phyloP scores from a whole-genome alignment of 495 filamentous ascomycete species.

The Penicillium silybi region DNA sequence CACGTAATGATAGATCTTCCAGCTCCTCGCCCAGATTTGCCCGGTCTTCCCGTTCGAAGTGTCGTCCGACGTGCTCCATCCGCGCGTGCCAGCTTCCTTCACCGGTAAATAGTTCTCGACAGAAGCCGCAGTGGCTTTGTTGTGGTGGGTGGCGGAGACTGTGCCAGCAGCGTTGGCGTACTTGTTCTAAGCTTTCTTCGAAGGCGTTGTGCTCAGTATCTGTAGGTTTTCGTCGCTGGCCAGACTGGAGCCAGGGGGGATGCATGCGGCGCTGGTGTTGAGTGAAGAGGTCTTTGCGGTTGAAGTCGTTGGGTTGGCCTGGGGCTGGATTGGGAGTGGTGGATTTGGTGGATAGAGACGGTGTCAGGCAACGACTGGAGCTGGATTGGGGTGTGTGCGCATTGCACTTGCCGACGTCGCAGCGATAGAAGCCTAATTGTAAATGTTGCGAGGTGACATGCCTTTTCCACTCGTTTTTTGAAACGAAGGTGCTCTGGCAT shows the following conservation, averaged over 20 bases:
- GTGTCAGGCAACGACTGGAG: background rate
- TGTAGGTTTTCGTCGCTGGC: slow-evolving; percentile 30
- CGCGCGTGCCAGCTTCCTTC: slow-evolving; percentile 69
- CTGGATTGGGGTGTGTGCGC: slow-evolving; percentile 12
- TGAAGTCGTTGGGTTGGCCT: slow-evolving; percentile 63
- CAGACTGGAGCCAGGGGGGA: slow-evolving; percentile 38
- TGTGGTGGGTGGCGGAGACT: slow-evolving; percentile 58
- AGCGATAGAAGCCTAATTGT: slow-evolving; percentile 73
- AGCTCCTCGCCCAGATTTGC: slow-evolving; percentile 21
- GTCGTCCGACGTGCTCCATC: slow-evolving; percentile 88
- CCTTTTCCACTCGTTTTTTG: slow-evolving; percentile 97
- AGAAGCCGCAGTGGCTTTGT: slow-evolving; percentile 66
- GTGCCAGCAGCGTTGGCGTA: slow-evolving; percentile 52
- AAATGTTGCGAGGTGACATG: slow-evolving; percentile 83
- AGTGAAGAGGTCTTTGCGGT: slow-evolving; percentile 89
- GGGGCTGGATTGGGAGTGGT: background rate
- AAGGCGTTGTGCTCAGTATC: slow-evolving; percentile 33
- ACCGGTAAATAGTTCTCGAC: slow-evolving; percentile 57
- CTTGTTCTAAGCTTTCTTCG: slow-evolving; percentile 27
- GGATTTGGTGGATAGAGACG: slow-evolving; percentile 12
- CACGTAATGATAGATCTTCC: slow-evolving; percentile 45
- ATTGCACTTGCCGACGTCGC: slow-evolving; percentile 63
- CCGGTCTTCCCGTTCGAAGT: slow-evolving; percentile 56
- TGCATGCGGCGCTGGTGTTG: slow-evolving; percentile 97
- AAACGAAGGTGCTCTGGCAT: slow-evolving; percentile 80